phyloP scores from a whole-genome alignment of 1,284 basidiomycete species.

The Ganoderma boninense region DNA sequence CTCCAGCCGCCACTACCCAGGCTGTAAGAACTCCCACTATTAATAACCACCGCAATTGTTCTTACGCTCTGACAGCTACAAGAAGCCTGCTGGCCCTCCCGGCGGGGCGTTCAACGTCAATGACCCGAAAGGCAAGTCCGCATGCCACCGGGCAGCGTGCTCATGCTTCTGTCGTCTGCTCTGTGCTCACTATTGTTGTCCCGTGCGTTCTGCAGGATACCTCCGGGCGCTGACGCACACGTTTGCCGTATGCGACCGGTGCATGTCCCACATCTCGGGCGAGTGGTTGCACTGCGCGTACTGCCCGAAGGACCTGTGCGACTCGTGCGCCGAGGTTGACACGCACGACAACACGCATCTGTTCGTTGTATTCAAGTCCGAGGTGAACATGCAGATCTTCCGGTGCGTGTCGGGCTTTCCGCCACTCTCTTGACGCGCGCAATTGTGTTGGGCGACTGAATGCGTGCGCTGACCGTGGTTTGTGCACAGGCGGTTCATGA shows the following conservation, averaged over 20 bases:
- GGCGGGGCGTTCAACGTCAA: conserved; percentile 48
- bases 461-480: conserved; percentile 18
- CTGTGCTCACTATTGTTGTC: conserved; percentile 8
- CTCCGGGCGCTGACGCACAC: conserved; percentile 71
- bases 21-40: conserved; percentile 55
- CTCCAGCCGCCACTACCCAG: conserved; percentile 78
- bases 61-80: conserved; percentile 58
- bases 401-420: conserved; percentile 27
- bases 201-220: conserved; percentile 59
- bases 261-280: conserved; percentile 77
- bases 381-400: conserved; percentile 37
- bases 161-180: background rate
- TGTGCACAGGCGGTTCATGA: conserved; percentile 58
- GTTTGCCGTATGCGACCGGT: conserved; percentile 78
- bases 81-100: conserved; percentile 68
- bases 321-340: conserved; percentile 78
- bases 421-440: background rate
- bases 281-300: conserved; percentile 91
- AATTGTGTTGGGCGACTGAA: background rate
- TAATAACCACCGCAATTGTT: conserved; percentile 5
- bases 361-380: conserved; percentile 87
- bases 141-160: background rate
- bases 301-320: conserved; percentile 85
- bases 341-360: conserved; percentile 84
- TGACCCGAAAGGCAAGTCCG: conserved; percentile 67